Evolutionary conservation across 1,284 basidiomycete species (phyloP), one percentile per base, ranked within the genome.

Genomic region (Cutaneotrichosporon sp.): DNA sequence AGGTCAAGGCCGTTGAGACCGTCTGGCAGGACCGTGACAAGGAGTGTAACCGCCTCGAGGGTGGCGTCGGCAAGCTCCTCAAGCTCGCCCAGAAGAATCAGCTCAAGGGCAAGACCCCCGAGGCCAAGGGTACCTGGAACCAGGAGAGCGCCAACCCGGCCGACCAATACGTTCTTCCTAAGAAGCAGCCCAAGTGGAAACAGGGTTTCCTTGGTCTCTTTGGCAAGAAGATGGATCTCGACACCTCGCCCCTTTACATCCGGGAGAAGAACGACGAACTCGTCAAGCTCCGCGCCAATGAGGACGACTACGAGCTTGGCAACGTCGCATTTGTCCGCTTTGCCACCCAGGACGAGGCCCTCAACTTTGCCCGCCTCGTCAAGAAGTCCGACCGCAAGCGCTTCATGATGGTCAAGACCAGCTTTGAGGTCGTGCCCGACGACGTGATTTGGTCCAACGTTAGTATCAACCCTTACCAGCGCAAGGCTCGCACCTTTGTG

Each of bases 381-480:
- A 78, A 81, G 58, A 87, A 86, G 68, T 49, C 61, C 36, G 72
- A 73, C 60, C 71, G 70, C 67, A 77, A 77, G 64, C 57, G 63
- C 31, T 63, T 74, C 55, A 67, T 70, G 51, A 57, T 70, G 60
- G 66, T 78, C 55, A 49, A 94, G 81, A 89, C 94, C 68, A 89
- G 70, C 36, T 73, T 80, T 61, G 79, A 81, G 67, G 87, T 95
- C 52, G 84, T 88, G 1, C 91, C 92, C 0, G 85, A 87, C 53
- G 95, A 97, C 78, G 87, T 99, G 51, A 88, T 97, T 66, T 98
- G 95, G 94, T 82, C 84, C 31, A 97, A 96, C 79, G 73, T 72
- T 32, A 77, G 76, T 68, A 83, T 86, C 75, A 83, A 82, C 74
- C 82, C 83, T 0, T 81, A 82, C 66, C 81, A 84, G 70, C 80